phyloP scores from a whole-genome alignment of 2,329 filamentous ascomycete species.

The Myriosclerotinia duriaeana region DNA sequence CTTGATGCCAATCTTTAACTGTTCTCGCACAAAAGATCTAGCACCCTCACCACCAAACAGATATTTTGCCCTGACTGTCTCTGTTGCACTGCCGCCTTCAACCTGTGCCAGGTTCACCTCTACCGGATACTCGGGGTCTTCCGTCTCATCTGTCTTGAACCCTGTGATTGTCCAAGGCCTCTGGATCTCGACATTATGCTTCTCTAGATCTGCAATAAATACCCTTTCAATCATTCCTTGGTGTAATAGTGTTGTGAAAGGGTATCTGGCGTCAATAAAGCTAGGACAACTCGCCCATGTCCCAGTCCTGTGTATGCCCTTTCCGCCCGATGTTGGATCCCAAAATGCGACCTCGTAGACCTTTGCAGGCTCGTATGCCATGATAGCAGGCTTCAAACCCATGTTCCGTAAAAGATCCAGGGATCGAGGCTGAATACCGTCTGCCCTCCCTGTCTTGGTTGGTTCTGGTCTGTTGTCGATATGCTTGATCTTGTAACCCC shows the following conservation, averaged over 20 bases:
- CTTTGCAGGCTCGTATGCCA: slow-evolving; percentile 82
- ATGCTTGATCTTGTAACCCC: slow-evolving; percentile 94
- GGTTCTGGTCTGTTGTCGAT: slow-evolving; percentile 88
- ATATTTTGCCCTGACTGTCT: slow-evolving; percentile 69
- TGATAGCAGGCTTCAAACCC: slow-evolving; percentile 83
- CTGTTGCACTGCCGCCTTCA: slow-evolving; percentile 70
- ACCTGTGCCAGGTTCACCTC: slow-evolving; percentile 75
- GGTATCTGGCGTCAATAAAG: slow-evolving; percentile 73
- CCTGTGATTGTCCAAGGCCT: slow-evolving; percentile 64
- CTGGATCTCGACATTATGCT: slow-evolving; percentile 60
- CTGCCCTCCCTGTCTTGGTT: slow-evolving; percentile 80
- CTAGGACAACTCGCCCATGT: slow-evolving; percentile 86
- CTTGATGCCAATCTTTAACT: slow-evolving; percentile 68
- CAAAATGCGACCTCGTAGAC: slow-evolving; percentile 78
- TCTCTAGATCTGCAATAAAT: slow-evolving; percentile 64
- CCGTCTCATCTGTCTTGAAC: slow-evolving; percentile 58
- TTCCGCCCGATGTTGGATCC: slow-evolving; percentile 58
- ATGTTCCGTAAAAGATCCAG: slow-evolving; percentile 85
- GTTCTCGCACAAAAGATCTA: slow-evolving; percentile 62
- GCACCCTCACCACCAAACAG: slow-evolving; percentile 72
- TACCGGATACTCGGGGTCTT: slow-evolving; percentile 69
- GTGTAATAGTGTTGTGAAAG: slow-evolving; percentile 69
- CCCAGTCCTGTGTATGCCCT: slow-evolving; percentile 63
- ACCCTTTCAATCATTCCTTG: slow-evolving; percentile 71
- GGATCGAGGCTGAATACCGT: slow-evolving; percentile 88